Evolutionary conservation across 1,284 basidiomycete species (phyloP), one percentile per base, ranked within the genome.

Genomic region (Trametes sp.): DNA sequence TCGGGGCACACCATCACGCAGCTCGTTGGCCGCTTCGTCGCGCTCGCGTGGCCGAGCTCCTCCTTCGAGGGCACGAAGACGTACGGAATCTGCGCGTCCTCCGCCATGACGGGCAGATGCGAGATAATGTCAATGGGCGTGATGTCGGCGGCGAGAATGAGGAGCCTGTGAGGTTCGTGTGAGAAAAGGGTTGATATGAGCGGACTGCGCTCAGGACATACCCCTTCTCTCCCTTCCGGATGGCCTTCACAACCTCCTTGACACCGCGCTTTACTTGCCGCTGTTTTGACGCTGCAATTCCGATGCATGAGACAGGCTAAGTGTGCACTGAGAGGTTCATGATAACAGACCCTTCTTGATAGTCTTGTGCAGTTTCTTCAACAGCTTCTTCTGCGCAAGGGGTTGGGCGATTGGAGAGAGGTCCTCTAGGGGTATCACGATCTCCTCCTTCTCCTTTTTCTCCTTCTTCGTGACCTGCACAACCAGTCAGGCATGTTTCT

Each of bases 51-150:
- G 1, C 98, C 98, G 26, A 99, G 88, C 72, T 98, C 96, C 79
- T 98, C 95, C 77, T 96, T 97, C 13, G 92, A 94, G 0, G 88
- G 75, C 21, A 95, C 90, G 74, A 93, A 93, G 45, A 97, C 86
- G 77, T 98, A 99, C 19, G 97, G 96, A 73, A 98, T 93, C 54
- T 90, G 86, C 7, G 95, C 92, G 76, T 99, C 98, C 80, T 99
- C 98, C 61, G 94, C 93, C 72, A 99, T 82, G 33, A 98, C 83
- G 16, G 98, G 98, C 59, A 99, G 84, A 80, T 99, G 98, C 24
- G 95, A 96, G 70, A 99, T 93, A 70, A 99, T 98, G 78, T 99
- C 98, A 72, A 99, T 92, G 26, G 98, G 98, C 52, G 93, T 96
- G 75, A 99, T 99, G 78, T 99, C 98, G 45, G 93, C 96, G 5